Percentiles rank a stretch among this genome's conserved stretches.
Evolutionary conservation across 225 moss, liverwort and hornwort genomes (phyloP).

Genomic region (Polytrichum commune): DNA sequence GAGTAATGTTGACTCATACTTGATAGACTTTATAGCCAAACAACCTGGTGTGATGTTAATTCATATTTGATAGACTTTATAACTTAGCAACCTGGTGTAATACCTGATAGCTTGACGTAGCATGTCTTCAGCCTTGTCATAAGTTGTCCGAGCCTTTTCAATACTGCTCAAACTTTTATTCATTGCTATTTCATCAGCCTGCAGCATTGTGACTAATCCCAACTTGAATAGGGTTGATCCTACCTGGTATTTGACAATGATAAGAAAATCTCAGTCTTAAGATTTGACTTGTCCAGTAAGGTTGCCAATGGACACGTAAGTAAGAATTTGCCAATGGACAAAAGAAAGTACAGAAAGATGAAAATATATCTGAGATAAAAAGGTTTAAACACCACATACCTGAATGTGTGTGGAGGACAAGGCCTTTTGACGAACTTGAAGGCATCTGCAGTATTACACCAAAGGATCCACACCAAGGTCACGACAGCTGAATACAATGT

Average conservation of each 20-base stretch:
- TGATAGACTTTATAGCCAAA: too few species aligned
- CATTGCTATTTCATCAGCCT: conserved; percentile 54
- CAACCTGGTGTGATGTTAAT: too few species aligned
- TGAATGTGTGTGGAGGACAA: conserved; percentile 76
- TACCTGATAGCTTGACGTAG: conserved; percentile 81
- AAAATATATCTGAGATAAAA: too few species aligned
- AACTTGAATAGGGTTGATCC: conserved; percentile 86
- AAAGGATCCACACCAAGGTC: conserved; percentile 10
- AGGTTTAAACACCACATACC: conserved; percentile 26
- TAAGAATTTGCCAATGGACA: conserved; percentile 1
- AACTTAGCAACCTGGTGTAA: too few species aligned
- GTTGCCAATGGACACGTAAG: conserved; percentile 2
- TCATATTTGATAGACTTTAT: too few species aligned
- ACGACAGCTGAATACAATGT: not conserved
- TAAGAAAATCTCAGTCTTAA: conserved; percentile 1
- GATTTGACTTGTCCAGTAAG: not conserved
- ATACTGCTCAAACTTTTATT: conserved; percentile 22
- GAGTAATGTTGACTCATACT: too few species aligned
- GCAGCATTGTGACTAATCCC: conserved; percentile 79
- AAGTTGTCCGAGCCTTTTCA: conserved; percentile 46
- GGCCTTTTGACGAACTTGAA: conserved; percentile 70
- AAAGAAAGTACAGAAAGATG: conserved; percentile 9
- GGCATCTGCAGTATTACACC: conserved; percentile 51
- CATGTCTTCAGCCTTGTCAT: conserved; percentile 74
- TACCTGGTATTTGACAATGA: conserved; percentile 40